Evolutionary conservation across 768 basidiomycete species (phyloP).

Genomic region (Boletus reticulatus): DNA sequence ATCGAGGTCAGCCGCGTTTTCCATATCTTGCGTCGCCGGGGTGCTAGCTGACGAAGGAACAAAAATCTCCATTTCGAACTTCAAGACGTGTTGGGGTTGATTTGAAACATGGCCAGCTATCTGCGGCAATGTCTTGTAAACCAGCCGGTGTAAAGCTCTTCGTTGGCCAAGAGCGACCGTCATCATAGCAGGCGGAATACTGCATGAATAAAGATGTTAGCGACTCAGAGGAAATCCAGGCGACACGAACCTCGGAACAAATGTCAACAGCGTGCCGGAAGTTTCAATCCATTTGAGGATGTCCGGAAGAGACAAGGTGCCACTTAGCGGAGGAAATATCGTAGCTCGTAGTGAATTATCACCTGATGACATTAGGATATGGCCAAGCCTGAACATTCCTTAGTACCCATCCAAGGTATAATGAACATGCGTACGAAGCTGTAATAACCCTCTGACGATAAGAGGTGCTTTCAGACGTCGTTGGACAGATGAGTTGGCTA

Average conservation of each 20-base stretch:
- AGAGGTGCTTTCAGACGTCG: not conserved
- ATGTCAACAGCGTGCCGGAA: conserved; percentile 35
- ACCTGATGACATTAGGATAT: conserved; percentile 49
- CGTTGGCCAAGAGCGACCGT: conserved; percentile 31
- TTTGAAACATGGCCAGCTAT: conserved; percentile 2
- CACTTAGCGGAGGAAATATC: conserved; percentile 49
- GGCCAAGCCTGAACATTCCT: conserved; percentile 48
- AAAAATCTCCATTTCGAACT: conserved; percentile 39
- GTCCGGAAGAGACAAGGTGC: conserved; percentile 38
- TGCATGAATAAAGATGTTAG: conserved; percentile 18
- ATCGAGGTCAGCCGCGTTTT: not conserved
- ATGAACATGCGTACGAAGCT: conserved; percentile 37
- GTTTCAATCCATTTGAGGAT: conserved; percentile 46
- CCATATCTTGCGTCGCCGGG: not conserved
- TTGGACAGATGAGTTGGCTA: conserved; percentile 8
- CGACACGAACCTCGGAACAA: conserved; percentile 49
- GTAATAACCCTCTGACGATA: conserved; percentile 26
- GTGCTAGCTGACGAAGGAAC: not conserved
- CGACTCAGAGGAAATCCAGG: not conserved
- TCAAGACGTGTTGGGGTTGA: conserved; percentile 29
- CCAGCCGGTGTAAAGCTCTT: conserved; percentile 43
- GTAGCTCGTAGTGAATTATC: conserved; percentile 33
- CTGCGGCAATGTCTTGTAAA: conserved; percentile 41
- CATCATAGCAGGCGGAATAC: conserved; percentile 38
- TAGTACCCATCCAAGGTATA: conserved; percentile 1